Percentiles rank a stretch among this genome's conserved stretches.
Evolutionary conservation across 2,329 filamentous ascomycete genomes (phyloP).

Genomic region (Fusarium torreyae): DNA sequence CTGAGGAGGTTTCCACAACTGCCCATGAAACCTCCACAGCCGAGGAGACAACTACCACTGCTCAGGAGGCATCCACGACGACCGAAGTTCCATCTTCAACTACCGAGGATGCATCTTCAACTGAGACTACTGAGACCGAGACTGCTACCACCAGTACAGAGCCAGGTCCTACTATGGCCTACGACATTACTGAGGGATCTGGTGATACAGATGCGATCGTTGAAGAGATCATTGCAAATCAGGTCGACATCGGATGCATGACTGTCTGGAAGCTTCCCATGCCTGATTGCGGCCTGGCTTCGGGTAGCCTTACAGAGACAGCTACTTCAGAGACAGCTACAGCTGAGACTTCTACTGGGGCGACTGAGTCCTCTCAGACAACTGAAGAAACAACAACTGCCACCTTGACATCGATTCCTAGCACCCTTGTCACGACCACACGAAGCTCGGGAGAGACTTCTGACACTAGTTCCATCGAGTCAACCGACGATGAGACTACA

Average conservation of each 20-base stretch:
- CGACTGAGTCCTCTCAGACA: not conserved
- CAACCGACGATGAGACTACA: not conserved
- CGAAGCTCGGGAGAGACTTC: not conserved
- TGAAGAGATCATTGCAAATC: not conserved
- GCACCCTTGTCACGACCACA: constrained; percentile 1
- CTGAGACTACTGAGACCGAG: not conserved
- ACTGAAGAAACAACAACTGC: constrained; percentile 3
- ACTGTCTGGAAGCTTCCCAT: not conserved
- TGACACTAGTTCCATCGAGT: not conserved
- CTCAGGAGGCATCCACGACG: not conserved
- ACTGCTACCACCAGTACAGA: not conserved
- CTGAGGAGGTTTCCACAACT: not conserved
- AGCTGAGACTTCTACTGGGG: not conserved
- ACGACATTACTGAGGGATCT: not conserved
- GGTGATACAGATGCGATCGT: not conserved
- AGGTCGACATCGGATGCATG: not conserved
- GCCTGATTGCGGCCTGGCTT: not conserved
- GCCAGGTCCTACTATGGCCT: not conserved
- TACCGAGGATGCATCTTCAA: not conserved
- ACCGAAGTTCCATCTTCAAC: not conserved
- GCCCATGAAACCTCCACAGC: not conserved
- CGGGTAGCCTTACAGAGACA: not conserved
- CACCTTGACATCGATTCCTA: not conserved
- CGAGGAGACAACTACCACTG: not conserved
- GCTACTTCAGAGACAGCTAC: not conserved